Base-by-base conservation (phyloP, 148 eudicot genomes). In the Cornus suecica region DNA sequence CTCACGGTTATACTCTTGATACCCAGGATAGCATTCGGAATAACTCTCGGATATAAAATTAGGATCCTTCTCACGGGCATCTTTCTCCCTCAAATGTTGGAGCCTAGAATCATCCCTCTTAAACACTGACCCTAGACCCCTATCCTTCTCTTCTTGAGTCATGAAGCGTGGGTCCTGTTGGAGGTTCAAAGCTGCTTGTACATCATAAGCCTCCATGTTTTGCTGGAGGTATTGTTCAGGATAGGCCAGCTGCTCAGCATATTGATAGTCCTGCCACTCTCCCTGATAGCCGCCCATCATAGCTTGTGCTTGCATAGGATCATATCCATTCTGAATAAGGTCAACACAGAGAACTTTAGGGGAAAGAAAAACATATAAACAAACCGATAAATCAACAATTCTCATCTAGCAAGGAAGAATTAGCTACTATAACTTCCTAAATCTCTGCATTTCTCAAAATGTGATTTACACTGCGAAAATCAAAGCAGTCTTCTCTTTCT, bases 11-110 rank as follows among this genome's bases (percentile, higher is more conserved):
- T 92, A 95, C 68, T 91, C 95, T 81, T 95, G 99, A 83, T 95
- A 95, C 20, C 97, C 99, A 79, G 99, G 99, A 78, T 95, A 95
- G 86, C 99, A 95, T 81, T 95, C 99, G 51, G 99, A 95, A 78
- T 95, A 95, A 82, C 99, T 95, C 75, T 95, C 99, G 7, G 99
- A 95, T 82, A 95, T 88, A 83, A 95, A 95, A 79, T 92, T 95
- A 48, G 99, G 99, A 84, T 95, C 99, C 79, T 95, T 95, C 83
- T 95, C 99, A 37, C 99, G 86, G 41, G 99, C 84, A 83, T 95
- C 99, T 83, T 76, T 92, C 84, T 95, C 99, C 74, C 97, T 84
- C 65, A 95, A 82, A 73, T 95, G 99, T 80, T 81, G 99, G 56
- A 95, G 97, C 80, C 99, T 84, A 65, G 83, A 85, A 79, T 95